A percentile compares a stretch with the other conserved stretches of the same genome.
Conservation (phyloP, 768 basidiomycete species). For the Auriculariales sp. region DNA sequence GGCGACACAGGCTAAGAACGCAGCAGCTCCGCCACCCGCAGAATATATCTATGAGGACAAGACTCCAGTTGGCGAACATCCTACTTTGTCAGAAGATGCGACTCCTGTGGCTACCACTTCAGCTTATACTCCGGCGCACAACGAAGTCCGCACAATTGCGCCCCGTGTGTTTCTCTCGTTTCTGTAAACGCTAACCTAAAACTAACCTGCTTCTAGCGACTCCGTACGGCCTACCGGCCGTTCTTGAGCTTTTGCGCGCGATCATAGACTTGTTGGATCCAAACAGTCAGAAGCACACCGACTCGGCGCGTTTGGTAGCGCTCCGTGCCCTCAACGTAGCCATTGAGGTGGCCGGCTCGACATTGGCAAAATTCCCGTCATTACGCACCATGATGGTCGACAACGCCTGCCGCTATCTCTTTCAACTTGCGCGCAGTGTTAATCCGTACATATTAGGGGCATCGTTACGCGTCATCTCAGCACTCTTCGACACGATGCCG, state of each 20-base stretch:
- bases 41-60: not conserved
- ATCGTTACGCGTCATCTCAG: constrained; percentile 73
- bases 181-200: too few species aligned
- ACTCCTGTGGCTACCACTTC: not conserved
- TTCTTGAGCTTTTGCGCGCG: constrained; percentile 84
- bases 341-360: constrained; percentile 69
- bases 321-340: constrained; percentile 77
- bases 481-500: constrained; percentile 78
- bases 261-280: constrained; percentile 93
- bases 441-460: constrained; percentile 64
- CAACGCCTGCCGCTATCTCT: constrained; percentile 88
- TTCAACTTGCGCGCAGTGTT: constrained; percentile 90
- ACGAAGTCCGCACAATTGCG: constrained; percentile 5
- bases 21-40: not conserved
- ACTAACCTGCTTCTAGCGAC: not conserved
- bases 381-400: constrained; percentile 68
- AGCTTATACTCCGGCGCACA: not conserved
- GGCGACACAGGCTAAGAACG: constrained; percentile 14
- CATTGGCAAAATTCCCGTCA: constrained; percentile 65
- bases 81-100: not conserved
- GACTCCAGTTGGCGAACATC: not conserved
- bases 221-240: constrained; percentile 79
- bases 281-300: constrained; percentile 87
- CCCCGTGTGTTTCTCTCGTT: constrained; percentile 11
- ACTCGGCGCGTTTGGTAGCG: constrained; percentile 83